These are phyloP conservation scores for Phytopythium cucurbitacearum DNA, from an alignment of 352 stramenopile genomes.

Conservation along the genomic window DNA sequence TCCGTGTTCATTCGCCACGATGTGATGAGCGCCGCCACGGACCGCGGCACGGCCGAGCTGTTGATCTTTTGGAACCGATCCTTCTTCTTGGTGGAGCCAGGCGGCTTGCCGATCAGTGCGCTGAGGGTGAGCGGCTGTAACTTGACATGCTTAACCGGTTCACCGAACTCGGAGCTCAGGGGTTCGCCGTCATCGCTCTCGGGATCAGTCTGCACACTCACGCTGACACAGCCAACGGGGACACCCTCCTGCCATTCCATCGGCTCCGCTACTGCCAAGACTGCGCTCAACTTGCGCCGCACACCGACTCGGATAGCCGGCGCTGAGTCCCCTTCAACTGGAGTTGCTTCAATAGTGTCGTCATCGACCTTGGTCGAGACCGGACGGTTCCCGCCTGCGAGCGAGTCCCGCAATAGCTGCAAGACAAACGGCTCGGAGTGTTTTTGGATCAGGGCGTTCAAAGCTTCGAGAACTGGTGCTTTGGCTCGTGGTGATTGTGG, in stretches of 20 bases:
- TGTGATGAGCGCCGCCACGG: conserved; percentile 64
- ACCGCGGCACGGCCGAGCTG: conserved; percentile 49
- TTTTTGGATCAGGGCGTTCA: conserved; percentile 30
- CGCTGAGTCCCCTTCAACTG: background rate
- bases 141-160: conserved; percentile 10
- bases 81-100: conserved; percentile 21
- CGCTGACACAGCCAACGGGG: conserved; percentile 36
- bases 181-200: conserved; percentile 14
- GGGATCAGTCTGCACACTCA: conserved; percentile 43
- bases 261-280: conserved; percentile 46
- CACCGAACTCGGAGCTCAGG: too few relatives aligned
- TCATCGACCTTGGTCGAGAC: background rate
- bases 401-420: conserved; percentile 22
- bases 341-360: background rate
- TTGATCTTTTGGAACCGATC: conserved; percentile 79
- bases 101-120: conserved; percentile 29
- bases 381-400: background rate
- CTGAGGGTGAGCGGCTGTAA: conserved; percentile 39
- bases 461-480: conserved; percentile 19
- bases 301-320: conserved; percentile 14
- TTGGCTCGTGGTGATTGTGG: too few relatives aligned
- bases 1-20: conserved; percentile 84
- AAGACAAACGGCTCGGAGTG: conserved; percentile 39
- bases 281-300: conserved; percentile 45
- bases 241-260: conserved; percentile 68